Percentiles rank a stretch among this genome's conserved stretches.
Conservation (phyloP, 768 basidiomycete species). For the Tephrocybe sp. region DNA sequence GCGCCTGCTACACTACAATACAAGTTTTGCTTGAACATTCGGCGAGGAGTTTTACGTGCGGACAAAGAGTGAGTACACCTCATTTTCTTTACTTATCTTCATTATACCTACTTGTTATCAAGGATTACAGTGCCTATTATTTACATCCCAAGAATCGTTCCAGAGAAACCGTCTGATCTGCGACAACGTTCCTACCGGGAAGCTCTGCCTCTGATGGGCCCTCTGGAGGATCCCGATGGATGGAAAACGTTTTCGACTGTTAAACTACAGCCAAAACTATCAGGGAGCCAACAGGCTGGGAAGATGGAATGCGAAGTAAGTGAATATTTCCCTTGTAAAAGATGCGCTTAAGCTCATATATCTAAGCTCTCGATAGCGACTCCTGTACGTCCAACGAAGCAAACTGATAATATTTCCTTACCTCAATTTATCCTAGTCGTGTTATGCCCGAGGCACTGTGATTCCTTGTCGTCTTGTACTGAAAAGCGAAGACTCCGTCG, state of each 20-base stretch:
- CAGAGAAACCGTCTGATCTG: constrained; percentile 28
- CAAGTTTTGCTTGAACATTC: constrained; percentile 33
- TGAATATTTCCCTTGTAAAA: not conserved
- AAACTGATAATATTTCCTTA: not conserved
- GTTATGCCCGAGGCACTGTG: constrained; percentile 37
- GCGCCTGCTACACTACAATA: constrained; percentile 34
- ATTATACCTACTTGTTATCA: not conserved
- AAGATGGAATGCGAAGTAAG: constrained; percentile 29
- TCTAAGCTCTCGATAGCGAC: constrained; percentile 33
- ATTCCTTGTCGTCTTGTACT: constrained; percentile 34
- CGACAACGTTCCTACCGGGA: constrained; percentile 34
- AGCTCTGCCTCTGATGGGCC: constrained; percentile 26
- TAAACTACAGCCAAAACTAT: constrained; percentile 14
- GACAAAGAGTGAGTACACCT: constrained; percentile 34
- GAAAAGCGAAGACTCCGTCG: constrained; percentile 25
- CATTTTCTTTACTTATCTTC: no score
- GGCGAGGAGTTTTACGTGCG: constrained; percentile 34
- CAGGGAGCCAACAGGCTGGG: constrained; percentile 20
- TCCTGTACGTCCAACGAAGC: constrained; percentile 25
- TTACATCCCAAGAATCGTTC: constrained; percentile 32
- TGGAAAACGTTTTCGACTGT: constrained; percentile 28
- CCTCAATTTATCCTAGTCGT: constrained; percentile 19
- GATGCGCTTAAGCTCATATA: not conserved
- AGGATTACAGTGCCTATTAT: constrained; percentile 23
- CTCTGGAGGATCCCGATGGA: constrained; percentile 32